Evolutionary conservation across 2,329 filamentous ascomycete species (phyloP), one percentile per base, ranked within the genome.

Genomic region (Fusarium torreyae): DNA sequence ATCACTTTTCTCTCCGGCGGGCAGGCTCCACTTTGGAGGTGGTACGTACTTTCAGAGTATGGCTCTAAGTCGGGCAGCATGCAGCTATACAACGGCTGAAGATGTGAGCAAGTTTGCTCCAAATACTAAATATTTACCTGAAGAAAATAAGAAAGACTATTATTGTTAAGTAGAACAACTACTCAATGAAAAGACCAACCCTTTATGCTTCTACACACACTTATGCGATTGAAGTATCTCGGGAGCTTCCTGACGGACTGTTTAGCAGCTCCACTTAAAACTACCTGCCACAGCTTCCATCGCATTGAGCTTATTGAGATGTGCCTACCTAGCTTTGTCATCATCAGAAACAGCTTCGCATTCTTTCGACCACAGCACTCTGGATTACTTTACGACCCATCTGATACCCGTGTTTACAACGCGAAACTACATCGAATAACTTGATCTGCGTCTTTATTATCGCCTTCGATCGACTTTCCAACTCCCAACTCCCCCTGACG

Each of bases 1-100:
- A 69, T 66, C 70, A 68, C 62, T 73, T 68, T 70, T 58, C 46
- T 64, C 55, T 42, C 64, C 56, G 46, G 54, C 44, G 46, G 54
- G 28, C n/a, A 20, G n/a, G 48, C 52, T 45, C 69, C 69, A 69
- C 68, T 56, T 57, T 10, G n/a, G 46, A 44, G 42, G 46, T 45
- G 51, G 56, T 66, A 70, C 59, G 71, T 72, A 72, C 39, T 20
- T 26, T 22, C 9, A n/a, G 34, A n/a, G 51, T 24, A 40, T 40
- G 39, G 39, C 39, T 40, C 14, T 28, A 28, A 28, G 26, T 28
- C 26, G 22, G 22, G 22, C 22, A 10, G 9, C 26, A 28, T 28
- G 26, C 26, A 28, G 26, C 26, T 28, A 28, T 9, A 31, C 10
- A 31, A 31, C 28, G 10, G 28, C 28, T 31, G 10, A 13, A 31